phyloP scores from a whole-genome alignment of 306 rosid genomes.

The Morella rubra region DNA sequence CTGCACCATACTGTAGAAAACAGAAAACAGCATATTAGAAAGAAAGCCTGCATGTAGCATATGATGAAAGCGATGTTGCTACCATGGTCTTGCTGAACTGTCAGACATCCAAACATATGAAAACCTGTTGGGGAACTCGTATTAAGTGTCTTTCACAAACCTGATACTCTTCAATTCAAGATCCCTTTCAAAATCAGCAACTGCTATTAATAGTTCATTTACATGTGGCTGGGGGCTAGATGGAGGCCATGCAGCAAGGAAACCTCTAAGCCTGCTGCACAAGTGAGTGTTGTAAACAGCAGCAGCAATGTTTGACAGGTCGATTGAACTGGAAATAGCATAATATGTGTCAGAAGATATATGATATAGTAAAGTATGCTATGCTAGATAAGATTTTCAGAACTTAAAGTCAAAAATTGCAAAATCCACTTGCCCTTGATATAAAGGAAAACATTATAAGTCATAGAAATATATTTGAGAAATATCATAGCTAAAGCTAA shows the following conservation, averaged over 20 bases:
- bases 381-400: background rate
- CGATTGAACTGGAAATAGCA: slow-evolving; percentile 76
- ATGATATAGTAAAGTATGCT: slow-evolving; percentile 3
- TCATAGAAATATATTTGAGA: background rate
- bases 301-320: slow-evolving; percentile 85
- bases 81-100: background rate
- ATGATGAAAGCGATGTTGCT: background rate
- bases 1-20: slow-evolving; percentile 59
- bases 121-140: background rate
- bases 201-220: slow-evolving; percentile 77
- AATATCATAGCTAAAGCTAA: background rate
- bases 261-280: slow-evolving; percentile 71
- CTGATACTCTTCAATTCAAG: slow-evolving; percentile 86
- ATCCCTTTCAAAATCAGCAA: slow-evolving; percentile 90
- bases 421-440: too few species aligned
- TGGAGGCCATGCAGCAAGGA: slow-evolving; percentile 92
- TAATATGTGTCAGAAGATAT: slow-evolving; percentile 35
- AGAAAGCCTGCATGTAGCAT: slow-evolving; percentile 3
- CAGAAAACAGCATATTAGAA: slow-evolving; percentile 33
- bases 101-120: background rate
- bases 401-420: background rate
- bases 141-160: slow-evolving; percentile 39
- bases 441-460: background rate
- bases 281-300: slow-evolving; percentile 84
- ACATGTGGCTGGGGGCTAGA: slow-evolving; percentile 79